Conservation (phyloP, 2,329 filamentous ascomycete species). For the Clonostachys sp. region DNA sequence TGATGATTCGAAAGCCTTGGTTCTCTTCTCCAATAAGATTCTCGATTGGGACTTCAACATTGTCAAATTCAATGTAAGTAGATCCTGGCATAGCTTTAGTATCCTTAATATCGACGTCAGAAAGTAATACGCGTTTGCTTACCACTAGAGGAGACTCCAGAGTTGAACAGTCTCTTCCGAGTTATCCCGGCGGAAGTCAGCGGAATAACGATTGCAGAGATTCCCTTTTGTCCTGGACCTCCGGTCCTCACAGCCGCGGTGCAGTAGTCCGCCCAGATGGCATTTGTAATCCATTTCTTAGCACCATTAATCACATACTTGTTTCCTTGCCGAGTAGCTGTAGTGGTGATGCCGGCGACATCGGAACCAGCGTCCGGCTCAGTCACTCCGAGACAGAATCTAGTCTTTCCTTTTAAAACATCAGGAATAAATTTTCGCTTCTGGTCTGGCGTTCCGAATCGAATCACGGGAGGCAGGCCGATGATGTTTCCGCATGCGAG, state of each 20-base stretch:
- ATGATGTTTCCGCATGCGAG: constrained; percentile 57
- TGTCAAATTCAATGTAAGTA: constrained; percentile 76
- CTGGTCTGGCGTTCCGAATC: constrained; percentile 56
- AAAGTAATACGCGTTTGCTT: constrained; percentile 5
- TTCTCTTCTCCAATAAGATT: constrained; percentile 78
- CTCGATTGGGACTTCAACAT: constrained; percentile 77
- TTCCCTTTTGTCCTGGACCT: constrained; percentile 43
- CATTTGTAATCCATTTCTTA: constrained; percentile 67
- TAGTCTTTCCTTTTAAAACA: constrained; percentile 2
- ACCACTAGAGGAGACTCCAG: constrained; percentile 60
- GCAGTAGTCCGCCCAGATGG: constrained; percentile 54
- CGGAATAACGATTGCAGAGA: constrained; percentile 54
- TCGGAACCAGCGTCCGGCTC: constrained; percentile 29
- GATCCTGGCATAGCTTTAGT: constrained; percentile 63
- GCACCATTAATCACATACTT: constrained; percentile 60
- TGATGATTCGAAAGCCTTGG: constrained; percentile 81
- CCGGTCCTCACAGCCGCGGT: constrained; percentile 59
- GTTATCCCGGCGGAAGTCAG: constrained; percentile 42
- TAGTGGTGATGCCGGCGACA: constrained; percentile 59
- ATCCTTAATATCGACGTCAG: too few species aligned
- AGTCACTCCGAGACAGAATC: constrained; percentile 10
- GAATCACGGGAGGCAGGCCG: constrained; percentile 58
- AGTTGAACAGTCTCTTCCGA: constrained; percentile 52
- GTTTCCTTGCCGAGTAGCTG: constrained; percentile 36
- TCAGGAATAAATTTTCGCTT: constrained; percentile 14